Percentiles rank a stretch among this genome's conserved stretches.
Conservation (phyloP, 148 eudicot genomes). For the Vaccinium myrtillus region DNA sequence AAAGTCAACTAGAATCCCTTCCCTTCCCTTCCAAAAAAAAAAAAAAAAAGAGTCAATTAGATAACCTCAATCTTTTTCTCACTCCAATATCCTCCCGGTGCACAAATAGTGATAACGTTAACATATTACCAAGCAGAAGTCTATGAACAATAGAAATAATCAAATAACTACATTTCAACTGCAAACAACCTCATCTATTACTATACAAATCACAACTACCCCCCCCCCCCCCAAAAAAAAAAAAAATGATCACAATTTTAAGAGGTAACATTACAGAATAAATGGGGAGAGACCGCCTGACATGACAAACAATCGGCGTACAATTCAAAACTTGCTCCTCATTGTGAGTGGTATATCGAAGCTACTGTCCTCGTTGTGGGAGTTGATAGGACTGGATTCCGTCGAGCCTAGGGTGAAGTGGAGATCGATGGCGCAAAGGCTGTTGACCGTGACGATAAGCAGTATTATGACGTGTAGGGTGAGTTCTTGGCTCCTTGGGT, state of each 20-base stretch:
- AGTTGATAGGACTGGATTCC: conserved; percentile 31
- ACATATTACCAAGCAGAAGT: not conserved
- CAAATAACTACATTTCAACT: conserved; percentile 1
- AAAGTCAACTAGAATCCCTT: no score
- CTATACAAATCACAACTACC: not conserved
- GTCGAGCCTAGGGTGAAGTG: conserved; percentile 15
- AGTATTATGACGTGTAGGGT: not conserved
- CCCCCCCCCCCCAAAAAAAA: no score
- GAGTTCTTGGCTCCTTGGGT: not conserved
- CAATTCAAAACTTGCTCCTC: not conserved
- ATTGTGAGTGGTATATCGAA: not conserved
- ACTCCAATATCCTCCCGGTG: no score
- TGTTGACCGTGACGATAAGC: not conserved
- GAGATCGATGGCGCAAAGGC: not conserved
- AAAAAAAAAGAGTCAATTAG: no score
- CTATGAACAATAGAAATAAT: not conserved
- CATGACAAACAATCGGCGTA: not conserved
- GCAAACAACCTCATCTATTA: not conserved
- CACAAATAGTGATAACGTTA: no score
- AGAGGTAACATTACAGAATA: not conserved
- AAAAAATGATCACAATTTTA: not conserved
- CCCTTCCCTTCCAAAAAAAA: no score
- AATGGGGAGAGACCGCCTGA: not conserved
- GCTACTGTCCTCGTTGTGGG: conserved; percentile 22
- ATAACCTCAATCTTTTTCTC: no score